phyloP scores from a whole-genome alignment of 2,329 filamentous ascomycete species.

The Neodidymelliopsis sp. region DNA sequence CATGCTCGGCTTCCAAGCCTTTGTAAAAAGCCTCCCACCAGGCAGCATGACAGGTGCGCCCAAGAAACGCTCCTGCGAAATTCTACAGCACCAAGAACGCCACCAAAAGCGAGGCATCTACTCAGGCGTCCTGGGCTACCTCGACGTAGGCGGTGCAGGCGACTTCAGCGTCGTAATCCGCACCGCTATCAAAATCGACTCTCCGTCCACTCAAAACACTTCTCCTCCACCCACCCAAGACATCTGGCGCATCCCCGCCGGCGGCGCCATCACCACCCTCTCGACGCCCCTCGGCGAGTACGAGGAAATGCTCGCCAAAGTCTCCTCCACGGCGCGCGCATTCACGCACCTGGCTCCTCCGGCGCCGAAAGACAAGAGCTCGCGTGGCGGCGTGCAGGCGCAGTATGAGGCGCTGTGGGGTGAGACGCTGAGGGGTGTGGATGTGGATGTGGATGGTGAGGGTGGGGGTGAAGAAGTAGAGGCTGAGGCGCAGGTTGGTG shows the following conservation, averaged over 20 bases:
- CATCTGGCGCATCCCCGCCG: conserved; percentile 85
- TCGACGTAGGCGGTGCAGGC: conserved; percentile 82
- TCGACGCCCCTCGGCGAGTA: conserved; percentile 82
- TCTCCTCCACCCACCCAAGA: conserved; percentile 49
- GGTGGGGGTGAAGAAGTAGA: conserved; percentile 24
- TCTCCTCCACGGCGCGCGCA: conserved; percentile 43
- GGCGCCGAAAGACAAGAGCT: conserved; percentile 19
- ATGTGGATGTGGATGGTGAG: conserved; percentile 28
- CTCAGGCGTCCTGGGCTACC: conserved; percentile 87
- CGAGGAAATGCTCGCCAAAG: conserved; percentile 77
- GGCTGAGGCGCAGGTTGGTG: conserved; percentile 19
- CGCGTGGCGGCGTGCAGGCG: conserved; percentile 23
- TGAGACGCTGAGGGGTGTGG: conserved; percentile 24
- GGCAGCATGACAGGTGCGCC: conserved; percentile 97
- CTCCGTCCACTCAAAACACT: neutral
- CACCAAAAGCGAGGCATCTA: conserved; percentile 75
- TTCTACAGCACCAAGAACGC: conserved; percentile 74
- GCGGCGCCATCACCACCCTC: conserved; percentile 86
- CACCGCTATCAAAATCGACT: conserved; percentile 68
- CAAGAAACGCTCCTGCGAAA: conserved; percentile 89
- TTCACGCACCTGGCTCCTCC: conserved; percentile 33
- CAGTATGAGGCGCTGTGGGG: conserved; percentile 30
- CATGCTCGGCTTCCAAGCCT: conserved; percentile 73
- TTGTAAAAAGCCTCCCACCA: conserved; percentile 80
- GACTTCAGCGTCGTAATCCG: conserved; percentile 94